phyloP scores from a whole-genome alignment of 208 protist species.

The Angomonas deanei region DNA sequence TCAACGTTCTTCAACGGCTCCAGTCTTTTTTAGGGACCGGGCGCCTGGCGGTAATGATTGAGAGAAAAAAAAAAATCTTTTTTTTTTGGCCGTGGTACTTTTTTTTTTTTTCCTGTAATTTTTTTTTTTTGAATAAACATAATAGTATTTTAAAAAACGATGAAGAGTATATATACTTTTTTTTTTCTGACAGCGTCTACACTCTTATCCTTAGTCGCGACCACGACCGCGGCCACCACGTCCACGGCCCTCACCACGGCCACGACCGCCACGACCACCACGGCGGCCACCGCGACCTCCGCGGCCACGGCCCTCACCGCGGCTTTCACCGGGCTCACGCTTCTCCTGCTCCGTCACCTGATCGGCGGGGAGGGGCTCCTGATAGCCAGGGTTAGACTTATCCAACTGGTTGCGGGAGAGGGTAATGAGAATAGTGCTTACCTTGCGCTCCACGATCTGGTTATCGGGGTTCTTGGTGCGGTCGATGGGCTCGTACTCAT shows the following conservation, averaged over 20 bases:
- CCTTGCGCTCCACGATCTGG: slow-evolving; percentile 71
- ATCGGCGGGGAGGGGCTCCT: slow-evolving; percentile 82
- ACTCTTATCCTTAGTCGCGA: slow-evolving; percentile 14
- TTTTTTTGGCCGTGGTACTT: too few species aligned
- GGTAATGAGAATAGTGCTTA: slow-evolving; percentile 87
- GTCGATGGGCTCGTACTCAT: slow-evolving; percentile 88
- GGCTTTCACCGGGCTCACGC: slow-evolving; percentile 34
- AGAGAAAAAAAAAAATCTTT: slow-evolving; percentile 1
- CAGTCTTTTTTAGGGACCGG: too few species aligned
- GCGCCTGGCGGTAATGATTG: too few species aligned
- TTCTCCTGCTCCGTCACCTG: slow-evolving; percentile 86
- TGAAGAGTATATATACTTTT: background rate
- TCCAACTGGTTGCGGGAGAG: slow-evolving; percentile 85
- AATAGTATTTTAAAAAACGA: background rate
- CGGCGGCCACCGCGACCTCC: slow-evolving; percentile 19
- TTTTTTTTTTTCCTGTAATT: too few species aligned
- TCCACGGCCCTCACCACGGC: slow-evolving; percentile 1
- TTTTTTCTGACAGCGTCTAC: slow-evolving; percentile 8
- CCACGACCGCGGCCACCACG: slow-evolving; percentile 21
- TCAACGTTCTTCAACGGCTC: too few species aligned
- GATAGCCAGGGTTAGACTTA: slow-evolving; percentile 83
- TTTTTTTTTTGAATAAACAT: too few species aligned
- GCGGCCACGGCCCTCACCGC: slow-evolving; percentile 25
- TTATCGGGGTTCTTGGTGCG: slow-evolving; percentile 62
- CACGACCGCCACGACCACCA: slow-evolving; percentile 25